A percentile compares a stretch with the other conserved stretches of the same genome.
phyloP scores from a whole-genome alignment of 1,284 basidiomycete genomes.

The Takashimella tepidaria region DNA sequence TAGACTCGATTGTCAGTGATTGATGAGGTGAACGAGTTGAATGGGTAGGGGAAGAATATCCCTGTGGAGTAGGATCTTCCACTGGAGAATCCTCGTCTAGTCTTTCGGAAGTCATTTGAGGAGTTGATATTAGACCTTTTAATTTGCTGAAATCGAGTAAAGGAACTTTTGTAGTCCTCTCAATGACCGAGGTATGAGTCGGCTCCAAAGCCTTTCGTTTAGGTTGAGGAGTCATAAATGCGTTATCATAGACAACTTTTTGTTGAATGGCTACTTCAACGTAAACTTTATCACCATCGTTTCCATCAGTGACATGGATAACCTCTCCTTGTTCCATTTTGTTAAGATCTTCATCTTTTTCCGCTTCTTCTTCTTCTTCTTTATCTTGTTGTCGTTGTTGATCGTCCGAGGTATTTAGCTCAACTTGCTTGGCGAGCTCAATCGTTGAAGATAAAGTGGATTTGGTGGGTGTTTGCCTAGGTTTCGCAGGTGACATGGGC shows the following conservation, averaged over 20 bases:
- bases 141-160: background rate
- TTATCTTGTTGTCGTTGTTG: constrained; percentile 1
- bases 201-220: constrained; percentile 17
- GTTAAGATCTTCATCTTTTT: constrained; percentile 5
- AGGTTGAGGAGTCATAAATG: constrained; percentile 34
- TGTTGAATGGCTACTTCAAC: constrained; percentile 18
- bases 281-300: constrained; percentile 40
- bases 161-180: constrained; percentile 21
- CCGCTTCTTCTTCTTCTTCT: constrained; percentile 13
- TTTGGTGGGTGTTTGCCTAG: constrained; percentile 9
- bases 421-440: background rate
- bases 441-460: constrained; percentile 3
- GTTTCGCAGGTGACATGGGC: constrained; percentile 32
- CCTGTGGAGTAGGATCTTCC: too few relatives aligned
- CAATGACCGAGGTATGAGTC: constrained; percentile 28
- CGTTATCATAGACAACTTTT: constrained; percentile 13
- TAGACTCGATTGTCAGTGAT: too few relatives aligned
- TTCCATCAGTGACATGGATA: constrained; percentile 30
- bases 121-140: too few relatives aligned
- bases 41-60: too few relatives aligned
- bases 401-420: background rate
- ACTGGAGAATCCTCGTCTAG: too few relatives aligned
- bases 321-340: constrained; percentile 11
- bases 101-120: too few relatives aligned
- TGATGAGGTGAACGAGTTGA: too few relatives aligned